Base-by-base conservation (phyloP, 805 yeast species). In the Wickerhamomyces silvicola region DNA sequence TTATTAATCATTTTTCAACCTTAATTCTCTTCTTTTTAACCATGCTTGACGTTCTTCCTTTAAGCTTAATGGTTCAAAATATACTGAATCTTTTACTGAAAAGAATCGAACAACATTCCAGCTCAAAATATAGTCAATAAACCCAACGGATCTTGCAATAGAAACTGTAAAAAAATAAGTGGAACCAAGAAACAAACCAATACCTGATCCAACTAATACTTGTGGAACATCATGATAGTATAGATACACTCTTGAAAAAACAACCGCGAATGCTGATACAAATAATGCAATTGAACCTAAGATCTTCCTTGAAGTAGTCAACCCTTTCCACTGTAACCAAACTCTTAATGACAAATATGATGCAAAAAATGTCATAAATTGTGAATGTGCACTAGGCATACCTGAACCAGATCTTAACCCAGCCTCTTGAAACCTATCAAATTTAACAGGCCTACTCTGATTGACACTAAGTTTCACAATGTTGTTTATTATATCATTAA, bases 311-410 rank as follows among this genome's bases (percentile, higher is more conserved):
- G 17, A 1, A 3, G 14, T 15, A 5, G 49, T 36, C 29, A 72
- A 42, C 27, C 57, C 50, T 40, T 60, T 55, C 74, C 75, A 60
- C 50, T 68, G 59, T 41, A 54, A 43, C 55, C 57, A 34, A 36
- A 69, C 23, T 31, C 64, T 60, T 36, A 81, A 64, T 3, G 66
- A 45, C 39, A 68, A 60, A 50, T 78, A 82, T 7, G 70, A 62
- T n/a, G 75, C 69, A 41, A 81, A 77, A 52, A 77, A 92, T 2
- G 95, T 94, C 87, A 90, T 82, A 56, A 88, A 92, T 59, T 90
- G 98, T 0, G 95, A 77, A 57, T 90, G 98, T 1, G 98, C 96
- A 32, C 88, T 78, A 1, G 98, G 98, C 97, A 90, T 90, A 0
- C 98, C 98, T 54, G 80, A 87, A 1, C 81, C 78, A 41, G 81